Evolutionary conservation across 2,329 filamentous ascomycete species (phyloP).

Genomic region (Trichoderma gracile): DNA sequence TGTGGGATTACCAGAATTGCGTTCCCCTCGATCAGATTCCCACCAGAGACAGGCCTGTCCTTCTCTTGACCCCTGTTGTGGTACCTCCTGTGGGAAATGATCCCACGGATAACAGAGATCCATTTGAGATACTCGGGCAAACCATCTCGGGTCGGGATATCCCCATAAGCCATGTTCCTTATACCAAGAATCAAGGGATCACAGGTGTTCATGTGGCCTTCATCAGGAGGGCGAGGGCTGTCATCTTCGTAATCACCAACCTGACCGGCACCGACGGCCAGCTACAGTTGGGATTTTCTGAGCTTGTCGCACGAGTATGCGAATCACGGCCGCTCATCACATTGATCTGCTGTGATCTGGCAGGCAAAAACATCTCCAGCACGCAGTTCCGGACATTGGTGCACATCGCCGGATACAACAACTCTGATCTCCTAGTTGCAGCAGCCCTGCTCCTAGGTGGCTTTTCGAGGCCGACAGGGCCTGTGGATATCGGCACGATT

Average conservation of each 20-base stretch:
- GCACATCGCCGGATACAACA: slow-evolving; percentile 51
- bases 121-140: slow-evolving; percentile 70
- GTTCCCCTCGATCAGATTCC: slow-evolving; percentile 51
- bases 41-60: slow-evolving; percentile 53
- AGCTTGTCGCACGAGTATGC: slow-evolving; percentile 46
- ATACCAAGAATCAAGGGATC: slow-evolving; percentile 63
- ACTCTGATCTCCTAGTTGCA: slow-evolving; percentile 49
- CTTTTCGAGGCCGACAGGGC: slow-evolving; percentile 12
- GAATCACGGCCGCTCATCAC: slow-evolving; percentile 54
- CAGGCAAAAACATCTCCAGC: slow-evolving; percentile 43
- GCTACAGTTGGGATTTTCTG: slow-evolving; percentile 55
- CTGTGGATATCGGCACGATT: slow-evolving; percentile 25
- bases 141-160: slow-evolving; percentile 61
- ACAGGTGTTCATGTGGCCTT: slow-evolving; percentile 64
- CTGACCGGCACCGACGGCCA: slow-evolving; percentile 48
- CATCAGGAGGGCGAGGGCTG: slow-evolving; percentile 58
- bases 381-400: slow-evolving; percentile 54
- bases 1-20: slow-evolving; percentile 48
- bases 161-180: slow-evolving; percentile 70
- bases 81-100: slow-evolving; percentile 45
- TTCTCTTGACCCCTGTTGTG: slow-evolving; percentile 61
- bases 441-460: slow-evolving; percentile 55
- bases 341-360: slow-evolving; percentile 52
- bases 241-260: slow-evolving; percentile 62
- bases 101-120: slow-evolving; percentile 55